These are phyloP conservation scores for Agastache rugosa DNA, from an alignment of 257 asterid species.

Conservation along the genomic window DNA sequence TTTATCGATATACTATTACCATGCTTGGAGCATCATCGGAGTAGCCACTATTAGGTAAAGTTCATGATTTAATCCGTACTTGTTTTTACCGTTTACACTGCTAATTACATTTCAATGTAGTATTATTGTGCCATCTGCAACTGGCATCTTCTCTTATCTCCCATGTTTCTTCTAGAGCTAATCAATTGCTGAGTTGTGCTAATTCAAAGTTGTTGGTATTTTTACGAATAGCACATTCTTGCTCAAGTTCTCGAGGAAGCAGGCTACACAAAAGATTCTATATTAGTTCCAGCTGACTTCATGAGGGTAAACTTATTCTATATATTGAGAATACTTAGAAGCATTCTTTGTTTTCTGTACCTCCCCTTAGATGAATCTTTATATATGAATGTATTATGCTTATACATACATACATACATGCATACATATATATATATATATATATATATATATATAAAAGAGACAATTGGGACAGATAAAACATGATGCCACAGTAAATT, in stretches of 20 bases:
- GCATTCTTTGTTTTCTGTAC: background rate
- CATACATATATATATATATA: no score
- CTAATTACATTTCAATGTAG: background rate
- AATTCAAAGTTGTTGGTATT: slow-evolving; percentile 21
- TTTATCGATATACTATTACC: background rate
- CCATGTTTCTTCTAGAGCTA: slow-evolving; percentile 1
- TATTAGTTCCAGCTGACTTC: slow-evolving; percentile 74
- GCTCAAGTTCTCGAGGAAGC: slow-evolving; percentile 89
- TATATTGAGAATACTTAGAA: slow-evolving; percentile 4
- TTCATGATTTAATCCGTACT: background rate
- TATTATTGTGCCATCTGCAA: background rate
- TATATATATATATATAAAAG: no score
- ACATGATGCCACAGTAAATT: background rate
- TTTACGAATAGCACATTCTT: slow-evolving; percentile 64
- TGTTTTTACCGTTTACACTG: background rate
- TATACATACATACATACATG: no score
- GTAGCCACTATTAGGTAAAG: background rate
- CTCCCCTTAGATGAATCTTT: background rate
- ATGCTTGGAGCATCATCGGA: slow-evolving; percentile 10
- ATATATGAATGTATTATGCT: background rate
- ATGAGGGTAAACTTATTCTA: slow-evolving; percentile 58
- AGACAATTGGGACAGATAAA: no score
- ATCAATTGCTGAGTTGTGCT: slow-evolving; percentile 22
- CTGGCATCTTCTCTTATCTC: background rate
- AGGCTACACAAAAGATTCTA: slow-evolving; percentile 72